Base-by-base conservation (phyloP, 140 eudicot genomes). In the Anethum foeniculum region DNA sequence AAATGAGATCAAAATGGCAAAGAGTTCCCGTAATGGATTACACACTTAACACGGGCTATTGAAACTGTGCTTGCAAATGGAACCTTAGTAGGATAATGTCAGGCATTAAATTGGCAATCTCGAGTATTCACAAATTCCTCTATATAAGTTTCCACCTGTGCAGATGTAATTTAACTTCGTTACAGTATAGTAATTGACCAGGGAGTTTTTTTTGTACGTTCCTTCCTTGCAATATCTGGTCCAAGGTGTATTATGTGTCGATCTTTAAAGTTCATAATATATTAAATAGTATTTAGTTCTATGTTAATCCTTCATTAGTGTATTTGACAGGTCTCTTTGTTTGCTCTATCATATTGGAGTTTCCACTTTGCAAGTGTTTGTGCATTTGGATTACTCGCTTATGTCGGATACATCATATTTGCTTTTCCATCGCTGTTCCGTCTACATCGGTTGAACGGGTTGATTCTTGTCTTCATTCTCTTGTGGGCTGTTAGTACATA, bases 271-370 rank as follows among this genome's bases (percentile, higher is more conserved):
- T 47, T 75, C 36, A n/a, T 74, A 74, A 47, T 14, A 18, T 60
- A 60, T 78, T 78, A 5, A 38, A 10, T 56, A 18, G 12, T 48
- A 14, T 77, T 75, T 32, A 64, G 41, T 80, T 83, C 82, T 81
- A 69, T 51, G 60, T 85, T 77, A 85, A 87, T 79, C 46, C 85
- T 88, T 85, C 82, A 82, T 80, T 85, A 85, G 81, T 91, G 84
- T 84, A 86, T 83, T 85, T 91, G 87, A 83, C 97, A 93, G 98
- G 89, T 94, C 76, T 92, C 95, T 78, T 87, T 94, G 89, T 84
- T 92, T 81, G 99, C 97, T 76, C 96, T 92, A 71, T 89, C 97
- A 21, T 92, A 89, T 74, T 94, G 99, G 99, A 94, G 99, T 88
- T 92, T 94, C 86, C 86, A 92, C 79, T 94, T 89, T 89, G 96